Conservation (phyloP, 2,329 filamentous ascomycete genomes). For the Tolypocladium paradoxum region DNA sequence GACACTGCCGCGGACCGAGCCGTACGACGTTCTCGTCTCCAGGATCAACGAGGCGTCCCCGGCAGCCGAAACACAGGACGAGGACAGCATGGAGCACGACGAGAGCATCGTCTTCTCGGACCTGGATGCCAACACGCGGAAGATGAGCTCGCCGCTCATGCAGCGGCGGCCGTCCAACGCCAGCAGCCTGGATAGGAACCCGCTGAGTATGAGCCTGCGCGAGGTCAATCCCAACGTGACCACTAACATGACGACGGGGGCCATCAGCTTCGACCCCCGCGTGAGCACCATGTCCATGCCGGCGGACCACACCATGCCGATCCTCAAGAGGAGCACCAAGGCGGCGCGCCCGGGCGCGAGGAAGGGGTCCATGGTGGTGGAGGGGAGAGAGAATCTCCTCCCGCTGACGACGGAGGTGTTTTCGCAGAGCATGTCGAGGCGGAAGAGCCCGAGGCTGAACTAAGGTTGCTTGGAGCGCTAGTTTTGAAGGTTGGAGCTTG, state of each 20-base stretch:
- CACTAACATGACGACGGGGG: constrained; percentile 25
- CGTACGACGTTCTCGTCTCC: constrained; percentile 33
- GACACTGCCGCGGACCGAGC: constrained; percentile 61
- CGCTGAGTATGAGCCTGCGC: constrained; percentile 35
- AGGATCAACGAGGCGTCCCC: constrained; percentile 21
- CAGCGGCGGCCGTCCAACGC: constrained; percentile 15
- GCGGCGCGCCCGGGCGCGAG: constrained; percentile 24
- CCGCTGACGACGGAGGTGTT: constrained; percentile 27
- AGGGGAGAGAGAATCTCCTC: constrained; percentile 40
- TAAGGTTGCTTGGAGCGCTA: constrained; percentile 7
- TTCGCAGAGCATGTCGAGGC: constrained; percentile 33
- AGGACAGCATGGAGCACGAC: background rate
- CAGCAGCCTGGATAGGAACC: constrained; percentile 17
- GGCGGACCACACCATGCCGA: constrained; percentile 32
- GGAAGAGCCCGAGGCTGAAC: constrained; percentile 44
- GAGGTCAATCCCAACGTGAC: constrained; percentile 45
- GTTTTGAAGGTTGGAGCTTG: background rate
- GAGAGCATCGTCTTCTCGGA: constrained; percentile 32
- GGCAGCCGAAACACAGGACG: background rate
- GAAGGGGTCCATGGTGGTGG: constrained; percentile 18
- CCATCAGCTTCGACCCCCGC: constrained; percentile 29
- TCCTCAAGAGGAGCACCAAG: constrained; percentile 34
- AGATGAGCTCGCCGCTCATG: constrained; percentile 15
- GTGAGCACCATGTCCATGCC: constrained; percentile 30
- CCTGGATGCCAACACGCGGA: constrained; percentile 12